A percentile compares a stretch with the other conserved stretches of the same genome.
Conservation (phyloP, 441 rosid genomes). For the Melastoma candidum region DNA sequence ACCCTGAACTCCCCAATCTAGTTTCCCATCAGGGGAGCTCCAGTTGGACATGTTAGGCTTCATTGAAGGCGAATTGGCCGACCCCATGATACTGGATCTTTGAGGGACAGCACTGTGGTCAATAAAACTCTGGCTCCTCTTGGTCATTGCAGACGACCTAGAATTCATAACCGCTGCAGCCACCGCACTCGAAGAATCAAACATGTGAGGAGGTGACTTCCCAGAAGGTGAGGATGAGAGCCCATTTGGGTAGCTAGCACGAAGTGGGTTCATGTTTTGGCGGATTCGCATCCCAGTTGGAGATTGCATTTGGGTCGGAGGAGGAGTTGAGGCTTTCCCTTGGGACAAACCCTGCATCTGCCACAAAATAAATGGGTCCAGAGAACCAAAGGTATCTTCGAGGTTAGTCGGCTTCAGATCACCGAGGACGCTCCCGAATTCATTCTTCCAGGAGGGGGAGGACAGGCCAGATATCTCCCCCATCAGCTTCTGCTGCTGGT, state of each 20-base stretch:
- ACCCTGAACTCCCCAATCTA: conserved; percentile 83
- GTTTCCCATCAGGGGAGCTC: conserved; percentile 71
- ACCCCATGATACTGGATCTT: conserved; percentile 27
- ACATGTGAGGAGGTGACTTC: conserved; percentile 30
- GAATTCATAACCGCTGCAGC: conserved; percentile 48
- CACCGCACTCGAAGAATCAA: conserved; percentile 34
- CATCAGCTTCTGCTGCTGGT: conserved; percentile 26
- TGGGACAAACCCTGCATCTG: conserved; percentile 29
- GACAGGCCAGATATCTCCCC: conserved; percentile 52
- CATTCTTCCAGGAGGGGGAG: conserved; percentile 43
- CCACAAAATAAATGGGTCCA: conserved; percentile 45
- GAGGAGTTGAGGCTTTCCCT: conserved; percentile 23
- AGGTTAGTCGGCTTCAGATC: conserved; percentile 52
- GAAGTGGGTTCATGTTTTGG: conserved; percentile 53
- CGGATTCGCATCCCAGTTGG: conserved; percentile 49
- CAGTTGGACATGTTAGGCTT: conserved; percentile 52
- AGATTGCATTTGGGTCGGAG: conserved; percentile 45
- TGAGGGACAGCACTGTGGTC: conserved; percentile 41
- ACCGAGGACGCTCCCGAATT: conserved; percentile 27
- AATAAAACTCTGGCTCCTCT: conserved; percentile 72
- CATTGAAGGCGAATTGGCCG: conserved; percentile 30
- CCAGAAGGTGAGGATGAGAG: conserved; percentile 41
- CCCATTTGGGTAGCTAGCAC: conserved; percentile 46
- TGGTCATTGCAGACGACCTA: conserved; percentile 60
- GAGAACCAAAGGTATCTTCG: conserved; percentile 56